A percentile compares a stretch with the other conserved stretches of the same genome.
phyloP scores from a whole-genome alignment of 73 alveolate genomes.

The Halteria grandinella region DNA sequence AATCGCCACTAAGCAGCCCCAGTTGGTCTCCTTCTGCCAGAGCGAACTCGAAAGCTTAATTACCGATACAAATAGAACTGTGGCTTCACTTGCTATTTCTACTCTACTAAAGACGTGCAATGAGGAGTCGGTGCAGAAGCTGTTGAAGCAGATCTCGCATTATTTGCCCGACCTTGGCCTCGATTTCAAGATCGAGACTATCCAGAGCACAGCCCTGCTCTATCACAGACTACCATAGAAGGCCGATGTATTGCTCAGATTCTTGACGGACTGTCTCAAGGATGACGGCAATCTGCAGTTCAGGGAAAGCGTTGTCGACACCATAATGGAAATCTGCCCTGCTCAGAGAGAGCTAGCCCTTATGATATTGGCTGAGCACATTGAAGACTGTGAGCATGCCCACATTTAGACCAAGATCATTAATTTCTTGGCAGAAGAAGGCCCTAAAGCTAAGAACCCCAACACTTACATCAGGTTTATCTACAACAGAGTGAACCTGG shows the following conservation, averaged over 20 bases:
- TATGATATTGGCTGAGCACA: slow-evolving; percentile 90
- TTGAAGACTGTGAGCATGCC: slow-evolving; percentile 95
- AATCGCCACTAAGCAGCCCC: slow-evolving; percentile 64
- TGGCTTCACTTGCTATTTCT: slow-evolving; percentile 85
- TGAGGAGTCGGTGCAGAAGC: slow-evolving; percentile 75
- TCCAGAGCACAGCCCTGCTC: slow-evolving; percentile 72
- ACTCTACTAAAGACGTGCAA: slow-evolving; percentile 83
- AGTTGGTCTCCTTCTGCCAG: slow-evolving; percentile 35
- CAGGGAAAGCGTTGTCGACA: slow-evolving; percentile 80
- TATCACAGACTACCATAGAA: slow-evolving; percentile 81
- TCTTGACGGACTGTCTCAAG: slow-evolving; percentile 86
- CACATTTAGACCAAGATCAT: slow-evolving; percentile 87
- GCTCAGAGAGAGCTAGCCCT: slow-evolving; percentile 77
- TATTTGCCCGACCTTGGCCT: slow-evolving; percentile 84
- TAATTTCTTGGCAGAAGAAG: slow-evolving; percentile 91
- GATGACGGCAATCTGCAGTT: slow-evolving; percentile 84
- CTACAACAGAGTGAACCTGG: slow-evolving; percentile 92
- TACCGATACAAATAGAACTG: slow-evolving; percentile 70
- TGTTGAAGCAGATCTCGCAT: slow-evolving; percentile 77
- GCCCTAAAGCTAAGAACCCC: slow-evolving; percentile 83
- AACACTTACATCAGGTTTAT: slow-evolving; percentile 90
- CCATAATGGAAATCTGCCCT: slow-evolving; percentile 74
- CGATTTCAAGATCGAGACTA: slow-evolving; percentile 82
- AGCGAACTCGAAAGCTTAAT: slow-evolving; percentile 66
- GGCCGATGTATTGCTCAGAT: slow-evolving; percentile 85